These are phyloP conservation scores for Pseudopithomyces maydicus DNA, from an alignment of 2,329 filamentous ascomycete genomes.

Conservation along the genomic window DNA sequence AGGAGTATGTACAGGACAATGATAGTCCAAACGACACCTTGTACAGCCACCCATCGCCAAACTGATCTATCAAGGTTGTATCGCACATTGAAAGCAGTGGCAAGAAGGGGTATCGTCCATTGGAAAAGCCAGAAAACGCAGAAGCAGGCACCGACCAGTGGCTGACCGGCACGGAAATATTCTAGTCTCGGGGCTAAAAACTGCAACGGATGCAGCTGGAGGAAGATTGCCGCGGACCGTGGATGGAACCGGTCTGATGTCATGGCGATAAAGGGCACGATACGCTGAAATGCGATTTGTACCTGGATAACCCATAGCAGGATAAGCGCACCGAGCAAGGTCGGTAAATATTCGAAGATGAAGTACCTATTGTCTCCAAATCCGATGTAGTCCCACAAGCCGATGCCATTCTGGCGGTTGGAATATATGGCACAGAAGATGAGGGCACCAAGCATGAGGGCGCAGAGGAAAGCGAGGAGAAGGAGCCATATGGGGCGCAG, in stretches of 20 bases:
- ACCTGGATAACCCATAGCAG: conserved; percentile 80
- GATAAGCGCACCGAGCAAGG: conserved; percentile 72
- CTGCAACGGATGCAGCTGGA: conserved; percentile 63
- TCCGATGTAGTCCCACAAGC: conserved; percentile 67
- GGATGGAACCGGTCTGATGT: conserved; percentile 64
- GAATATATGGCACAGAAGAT: conserved; percentile 66
- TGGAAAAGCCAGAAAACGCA: conserved; percentile 76
- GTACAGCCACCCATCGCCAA: conserved; percentile 82
- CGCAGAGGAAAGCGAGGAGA: conserved; percentile 63
- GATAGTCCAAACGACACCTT: conserved; percentile 78
- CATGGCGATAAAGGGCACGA: conserved; percentile 80
- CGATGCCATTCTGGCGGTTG: conserved; percentile 58
- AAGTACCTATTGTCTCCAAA: conserved; percentile 81
- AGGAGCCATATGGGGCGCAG: conserved; percentile 70
- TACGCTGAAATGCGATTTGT: conserved; percentile 73
- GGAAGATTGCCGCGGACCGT: conserved; percentile 68
- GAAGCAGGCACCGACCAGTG: conserved; percentile 68
- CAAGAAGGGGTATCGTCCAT: conserved; percentile 81
- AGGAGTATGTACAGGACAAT: conserved; percentile 75
- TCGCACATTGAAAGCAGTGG: conserved; percentile 73
- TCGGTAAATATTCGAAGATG: conserved; percentile 82
- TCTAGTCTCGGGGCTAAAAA: conserved; percentile 71
- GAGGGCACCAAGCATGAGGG: conserved; percentile 73
- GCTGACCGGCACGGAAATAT: conserved; percentile 72
- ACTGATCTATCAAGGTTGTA: conserved; percentile 61